A percentile compares a stretch with the other conserved stretches of the same genome.
Evolutionary conservation across 192 early-diverging fungal species (phyloP).

Genomic region (Oehlia diaphana): DNA sequence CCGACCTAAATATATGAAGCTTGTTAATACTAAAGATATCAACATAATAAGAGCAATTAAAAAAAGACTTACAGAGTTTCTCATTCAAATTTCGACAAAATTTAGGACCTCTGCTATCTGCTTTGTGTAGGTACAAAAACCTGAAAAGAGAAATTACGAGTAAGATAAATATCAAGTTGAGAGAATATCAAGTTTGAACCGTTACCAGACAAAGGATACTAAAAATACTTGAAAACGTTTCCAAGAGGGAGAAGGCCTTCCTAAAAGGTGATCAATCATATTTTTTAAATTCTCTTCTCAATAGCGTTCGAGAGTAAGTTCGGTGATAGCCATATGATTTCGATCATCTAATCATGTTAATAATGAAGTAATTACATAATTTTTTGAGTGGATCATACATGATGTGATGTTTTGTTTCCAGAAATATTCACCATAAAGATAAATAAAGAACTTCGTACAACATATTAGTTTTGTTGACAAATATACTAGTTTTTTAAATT

Average conservation of each 20-base stretch:
- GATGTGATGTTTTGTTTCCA: no score
- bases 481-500: no score
- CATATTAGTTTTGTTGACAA: no score
- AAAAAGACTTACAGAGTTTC: constrained; percentile 28
- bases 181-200: background rate
- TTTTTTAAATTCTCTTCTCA: background rate
- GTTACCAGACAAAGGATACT: constrained; percentile 49
- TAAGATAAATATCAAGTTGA: background rate
- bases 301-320: no score
- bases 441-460: no score
- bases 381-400: no score
- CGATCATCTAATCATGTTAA: no score
- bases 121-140: constrained; percentile 21
- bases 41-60: background rate
- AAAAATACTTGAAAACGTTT: constrained; percentile 78
- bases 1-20: constrained; percentile 29
- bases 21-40: background rate
- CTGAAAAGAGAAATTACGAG: background rate
- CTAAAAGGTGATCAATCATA: constrained; percentile 93
- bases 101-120: constrained; percentile 30
- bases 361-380: no score
- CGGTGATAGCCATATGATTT: no score
- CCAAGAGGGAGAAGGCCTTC: constrained; percentile 85
- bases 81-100: constrained; percentile 34
- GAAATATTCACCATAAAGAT: no score